Percentiles rank a stretch among this genome's conserved stretches.
Conservation (phyloP, 2,329 filamentous ascomycete genomes). For the Hawksworthiomyces lignivorus region DNA sequence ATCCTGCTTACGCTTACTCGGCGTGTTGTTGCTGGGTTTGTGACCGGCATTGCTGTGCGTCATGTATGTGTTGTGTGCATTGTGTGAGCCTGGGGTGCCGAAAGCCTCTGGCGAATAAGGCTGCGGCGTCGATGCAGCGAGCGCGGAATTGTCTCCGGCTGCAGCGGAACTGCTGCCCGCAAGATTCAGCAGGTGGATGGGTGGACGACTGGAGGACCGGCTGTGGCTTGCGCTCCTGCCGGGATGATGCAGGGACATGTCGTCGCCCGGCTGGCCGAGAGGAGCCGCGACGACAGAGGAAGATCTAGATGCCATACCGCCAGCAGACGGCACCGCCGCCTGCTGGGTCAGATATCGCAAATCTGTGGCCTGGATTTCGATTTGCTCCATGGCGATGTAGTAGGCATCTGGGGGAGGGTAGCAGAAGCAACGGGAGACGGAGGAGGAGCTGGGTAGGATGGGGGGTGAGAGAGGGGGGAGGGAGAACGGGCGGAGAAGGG, state of each 20-base stretch:
- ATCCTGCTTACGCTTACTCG: constrained; percentile 29
- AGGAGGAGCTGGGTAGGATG: too few relatives aligned
- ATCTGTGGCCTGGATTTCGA: constrained; percentile 47
- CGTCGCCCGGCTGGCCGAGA: too few relatives aligned
- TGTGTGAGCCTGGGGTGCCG: too few relatives aligned
- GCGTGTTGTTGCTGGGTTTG: neutral
- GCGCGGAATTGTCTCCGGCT: constrained; percentile 44
- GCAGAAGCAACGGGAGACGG: neutral
- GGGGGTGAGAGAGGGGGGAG: too few relatives aligned
- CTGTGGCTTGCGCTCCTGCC: constrained; percentile 11
- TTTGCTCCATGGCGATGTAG: constrained; percentile 42
- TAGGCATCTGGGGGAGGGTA: constrained; percentile 16
- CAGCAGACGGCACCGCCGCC: constrained; percentile 18
- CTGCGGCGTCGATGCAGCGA: constrained; percentile 7
- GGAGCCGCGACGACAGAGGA: too few relatives aligned
- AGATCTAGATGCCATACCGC: too few relatives aligned
- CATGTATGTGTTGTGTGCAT: too few relatives aligned
- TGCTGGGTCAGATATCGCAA: constrained; percentile 41
- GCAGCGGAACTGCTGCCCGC: constrained; percentile 28
- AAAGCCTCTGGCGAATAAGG: too few relatives aligned
- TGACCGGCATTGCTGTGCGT: neutral
- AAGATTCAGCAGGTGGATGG: constrained; percentile 7
- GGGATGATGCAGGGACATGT: constrained; percentile 10
- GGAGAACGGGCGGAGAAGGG: neutral
- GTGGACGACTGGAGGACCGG: constrained; percentile 16